These are phyloP conservation scores for Trichoderma simmonsii DNA, from an alignment of 2,329 filamentous ascomycete species.

Conservation along the genomic window DNA sequence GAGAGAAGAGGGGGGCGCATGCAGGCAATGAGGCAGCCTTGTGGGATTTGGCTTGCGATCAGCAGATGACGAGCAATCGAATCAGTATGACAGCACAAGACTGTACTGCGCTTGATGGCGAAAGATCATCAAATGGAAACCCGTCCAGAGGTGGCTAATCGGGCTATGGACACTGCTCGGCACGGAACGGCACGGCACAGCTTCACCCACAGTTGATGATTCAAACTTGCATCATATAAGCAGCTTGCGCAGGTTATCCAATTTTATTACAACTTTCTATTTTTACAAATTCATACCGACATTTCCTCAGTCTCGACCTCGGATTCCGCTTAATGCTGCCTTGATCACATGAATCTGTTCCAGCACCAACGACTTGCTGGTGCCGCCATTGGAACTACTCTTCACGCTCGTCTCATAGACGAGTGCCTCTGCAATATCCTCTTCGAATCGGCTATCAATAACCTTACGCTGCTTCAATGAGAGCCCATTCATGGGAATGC, in stretches of 20 bases:
- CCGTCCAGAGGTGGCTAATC: background rate
- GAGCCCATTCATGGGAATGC: constrained; percentile 67
- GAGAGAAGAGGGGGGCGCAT: background rate
- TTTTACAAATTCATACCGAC: background rate
- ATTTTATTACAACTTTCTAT: background rate
- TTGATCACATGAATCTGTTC: constrained; percentile 58
- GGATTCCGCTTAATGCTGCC: constrained; percentile 19
- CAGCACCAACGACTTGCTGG: constrained; percentile 59
- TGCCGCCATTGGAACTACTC: constrained; percentile 73
- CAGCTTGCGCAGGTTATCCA: no score
- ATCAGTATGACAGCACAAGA: background rate
- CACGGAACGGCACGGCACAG: background rate
- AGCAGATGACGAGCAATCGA: background rate
- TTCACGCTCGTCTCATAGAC: constrained; percentile 84
- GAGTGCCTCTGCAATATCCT: constrained; percentile 68
- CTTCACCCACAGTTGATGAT: background rate
- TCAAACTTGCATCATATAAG: background rate
- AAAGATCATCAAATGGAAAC: background rate
- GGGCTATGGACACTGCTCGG: background rate
- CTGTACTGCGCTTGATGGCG: background rate
- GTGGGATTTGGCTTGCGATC: background rate
- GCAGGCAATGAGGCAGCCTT: background rate
- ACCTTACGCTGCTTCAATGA: constrained; percentile 59
- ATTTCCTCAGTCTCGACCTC: background rate
- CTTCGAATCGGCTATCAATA: constrained; percentile 66